A percentile compares a stretch with the other conserved stretches of the same genome.
Evolutionary conservation across 1,284 basidiomycete species (phyloP).

Genomic region (Tetrapyrgos nigripes): DNA sequence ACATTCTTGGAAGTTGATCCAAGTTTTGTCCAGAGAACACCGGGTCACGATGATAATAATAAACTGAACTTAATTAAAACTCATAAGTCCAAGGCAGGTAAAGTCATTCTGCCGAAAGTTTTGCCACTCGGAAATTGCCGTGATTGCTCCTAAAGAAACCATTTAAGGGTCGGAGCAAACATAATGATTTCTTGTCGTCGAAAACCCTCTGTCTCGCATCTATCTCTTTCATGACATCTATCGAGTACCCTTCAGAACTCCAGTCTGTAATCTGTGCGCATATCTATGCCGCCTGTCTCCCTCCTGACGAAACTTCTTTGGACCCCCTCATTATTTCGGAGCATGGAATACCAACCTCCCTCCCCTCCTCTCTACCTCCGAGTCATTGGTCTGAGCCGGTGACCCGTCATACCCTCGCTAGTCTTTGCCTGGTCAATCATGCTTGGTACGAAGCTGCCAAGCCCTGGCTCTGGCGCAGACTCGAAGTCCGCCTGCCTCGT

Average conservation of each 20-base stretch:
- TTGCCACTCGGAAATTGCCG: too few species aligned
- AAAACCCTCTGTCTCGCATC: too few species aligned
- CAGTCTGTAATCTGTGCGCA: slow-evolving; percentile 72
- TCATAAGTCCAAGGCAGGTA: too few species aligned
- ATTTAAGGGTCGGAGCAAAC: too few species aligned
- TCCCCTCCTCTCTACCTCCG: slow-evolving; percentile 75
- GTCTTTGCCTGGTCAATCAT: slow-evolving; percentile 74
- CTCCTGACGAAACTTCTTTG: slow-evolving; percentile 60
- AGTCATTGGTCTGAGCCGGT: slow-evolving; percentile 70
- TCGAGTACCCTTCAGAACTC: slow-evolving; percentile 68
- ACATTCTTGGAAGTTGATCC: too few species aligned
- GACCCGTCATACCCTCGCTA: slow-evolving; percentile 66
- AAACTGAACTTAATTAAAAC: too few species aligned
- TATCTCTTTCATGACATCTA: slow-evolving; percentile 3
- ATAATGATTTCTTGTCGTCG: too few species aligned
- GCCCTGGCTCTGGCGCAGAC: slow-evolving; percentile 80
- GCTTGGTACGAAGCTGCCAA: slow-evolving; percentile 80
- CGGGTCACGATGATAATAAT: too few species aligned
- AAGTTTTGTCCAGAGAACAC: too few species aligned
- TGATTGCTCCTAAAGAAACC: too few species aligned
- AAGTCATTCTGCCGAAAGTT: too few species aligned
- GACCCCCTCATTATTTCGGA: slow-evolving; percentile 68
- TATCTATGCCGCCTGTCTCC: slow-evolving; percentile 66
- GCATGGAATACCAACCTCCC: slow-evolving; percentile 57
- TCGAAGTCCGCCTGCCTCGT: slow-evolving; percentile 80